Percentiles rank a stretch among this genome's conserved stretches.
Conservation (phyloP, 2,329 filamentous ascomycete genomes). For the Nigrograna mackinnonii region DNA sequence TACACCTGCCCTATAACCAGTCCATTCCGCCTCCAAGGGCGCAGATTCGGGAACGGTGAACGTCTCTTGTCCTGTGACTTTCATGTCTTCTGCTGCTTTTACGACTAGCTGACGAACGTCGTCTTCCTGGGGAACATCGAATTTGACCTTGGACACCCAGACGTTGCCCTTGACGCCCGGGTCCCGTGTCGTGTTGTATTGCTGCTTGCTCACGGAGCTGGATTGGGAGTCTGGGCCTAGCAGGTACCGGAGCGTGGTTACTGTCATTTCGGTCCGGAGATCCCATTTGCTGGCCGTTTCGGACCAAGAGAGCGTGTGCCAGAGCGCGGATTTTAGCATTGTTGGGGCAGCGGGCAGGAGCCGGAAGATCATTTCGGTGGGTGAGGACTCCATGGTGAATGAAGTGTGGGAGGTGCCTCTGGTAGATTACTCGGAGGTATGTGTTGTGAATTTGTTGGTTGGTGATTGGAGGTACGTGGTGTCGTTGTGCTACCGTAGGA, state of each 20-base stretch:
- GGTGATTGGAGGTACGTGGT: no score
- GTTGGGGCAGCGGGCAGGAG: constrained; percentile 56
- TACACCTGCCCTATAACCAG: constrained; percentile 66
- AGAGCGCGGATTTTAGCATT: constrained; percentile 63
- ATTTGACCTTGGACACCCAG: constrained; percentile 75
- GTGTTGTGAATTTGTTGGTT: no score
- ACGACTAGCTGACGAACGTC: constrained; percentile 59
- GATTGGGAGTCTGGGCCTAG: constrained; percentile 28
- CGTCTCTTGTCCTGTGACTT: constrained; percentile 35
- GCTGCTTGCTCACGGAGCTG: constrained; percentile 27
- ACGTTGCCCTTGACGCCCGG: constrained; percentile 74
- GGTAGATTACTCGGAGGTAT: no score
- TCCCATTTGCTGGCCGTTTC: constrained; percentile 77
- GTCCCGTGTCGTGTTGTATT: constrained; percentile 56
- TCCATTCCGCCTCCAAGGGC: constrained; percentile 75
- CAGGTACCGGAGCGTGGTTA: constrained; percentile 68
- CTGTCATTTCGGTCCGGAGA: constrained; percentile 71
- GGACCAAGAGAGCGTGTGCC: constrained; percentile 70
- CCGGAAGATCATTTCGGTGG: constrained; percentile 35
- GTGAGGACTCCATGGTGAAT: constrained; percentile 39
- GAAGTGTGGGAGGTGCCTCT: no score
- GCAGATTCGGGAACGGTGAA: constrained; percentile 56
- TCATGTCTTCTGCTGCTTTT: constrained; percentile 60
- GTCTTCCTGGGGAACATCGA: constrained; percentile 62
- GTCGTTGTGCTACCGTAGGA: no score